phyloP scores from a whole-genome alignment of 345 rosid species.

The Abelmoschus esculentus region DNA sequence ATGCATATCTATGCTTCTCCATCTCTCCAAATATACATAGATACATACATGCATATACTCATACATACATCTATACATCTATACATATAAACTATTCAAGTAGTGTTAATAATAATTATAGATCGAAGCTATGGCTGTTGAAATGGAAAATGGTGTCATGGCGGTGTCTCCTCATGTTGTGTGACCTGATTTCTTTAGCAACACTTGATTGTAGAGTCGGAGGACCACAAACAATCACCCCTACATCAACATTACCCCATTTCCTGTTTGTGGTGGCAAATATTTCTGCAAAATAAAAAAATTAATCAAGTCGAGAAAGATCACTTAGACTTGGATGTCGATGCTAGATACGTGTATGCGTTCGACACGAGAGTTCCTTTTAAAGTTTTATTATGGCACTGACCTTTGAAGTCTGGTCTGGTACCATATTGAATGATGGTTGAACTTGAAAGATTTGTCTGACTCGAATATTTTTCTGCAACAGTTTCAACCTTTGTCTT shows the following conservation, averaged over 20 bases:
- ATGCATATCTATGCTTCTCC: neutral
- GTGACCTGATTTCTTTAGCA: slow-evolving; percentile 69
- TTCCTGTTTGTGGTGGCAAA: slow-evolving; percentile 37
- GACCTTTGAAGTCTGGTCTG: slow-evolving; percentile 81
- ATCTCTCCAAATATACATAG: neutral
- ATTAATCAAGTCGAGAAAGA: neutral
- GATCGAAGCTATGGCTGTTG: slow-evolving; percentile 2
- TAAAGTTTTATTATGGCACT: neutral
- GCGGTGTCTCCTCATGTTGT: slow-evolving; percentile 33
- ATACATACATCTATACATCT: neutral
- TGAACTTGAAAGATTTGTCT: slow-evolving; percentile 17
- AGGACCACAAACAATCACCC: slow-evolving; percentile 84
- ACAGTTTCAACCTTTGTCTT: slow-evolving; percentile 5
- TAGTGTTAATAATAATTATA: neutral
- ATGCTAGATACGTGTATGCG: neutral
- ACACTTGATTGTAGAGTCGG: slow-evolving; percentile 60
- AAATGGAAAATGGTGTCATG: slow-evolving; percentile 35
- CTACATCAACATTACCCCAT: slow-evolving; percentile 72
- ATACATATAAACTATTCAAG: neutral
- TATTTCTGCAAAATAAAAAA: slow-evolving; percentile 40
- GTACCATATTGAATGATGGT: slow-evolving; percentile 48
- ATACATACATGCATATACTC: neutral
- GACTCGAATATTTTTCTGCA: slow-evolving; percentile 9
- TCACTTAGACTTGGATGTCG: neutral
- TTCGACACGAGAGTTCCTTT: neutral